These are phyloP conservation scores for Jamesozyma spencerorum DNA, from an alignment of 805 yeast species.

Conservation along the genomic window DNA sequence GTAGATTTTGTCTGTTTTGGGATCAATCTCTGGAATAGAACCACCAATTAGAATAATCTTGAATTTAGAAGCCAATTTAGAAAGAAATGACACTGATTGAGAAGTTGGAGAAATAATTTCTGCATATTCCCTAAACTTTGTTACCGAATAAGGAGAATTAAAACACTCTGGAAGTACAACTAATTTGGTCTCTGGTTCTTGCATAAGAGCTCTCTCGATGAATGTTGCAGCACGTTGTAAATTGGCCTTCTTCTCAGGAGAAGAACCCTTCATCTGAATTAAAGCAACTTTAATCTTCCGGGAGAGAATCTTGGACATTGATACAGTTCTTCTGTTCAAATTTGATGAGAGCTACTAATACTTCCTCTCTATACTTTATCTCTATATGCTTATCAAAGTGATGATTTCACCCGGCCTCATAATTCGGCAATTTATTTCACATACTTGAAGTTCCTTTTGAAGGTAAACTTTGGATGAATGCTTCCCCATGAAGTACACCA, in stretches of 20 bases:
- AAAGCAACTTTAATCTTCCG: conserved; percentile 70
- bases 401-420: no score
- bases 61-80: conserved; percentile 56
- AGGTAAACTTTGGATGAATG: no score
- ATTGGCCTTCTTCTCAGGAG: conserved; percentile 67
- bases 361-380: neutral
- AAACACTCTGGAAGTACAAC: conserved; percentile 92
- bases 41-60: conserved; percentile 75
- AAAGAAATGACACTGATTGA: conserved; percentile 47
- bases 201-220: conserved; percentile 50
- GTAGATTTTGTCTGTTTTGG: conserved; percentile 46
- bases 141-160: conserved; percentile 89
- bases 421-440: no score
- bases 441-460: no score
- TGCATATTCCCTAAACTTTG: conserved; percentile 78
- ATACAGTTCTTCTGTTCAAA: neutral
- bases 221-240: conserved; percentile 55
- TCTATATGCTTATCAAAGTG: no score
- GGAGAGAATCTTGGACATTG: conserved; percentile 14
- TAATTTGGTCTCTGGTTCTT: conserved; percentile 56
- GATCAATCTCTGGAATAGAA: conserved; percentile 74
- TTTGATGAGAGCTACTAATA: neutral
- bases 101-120: conserved; percentile 65
- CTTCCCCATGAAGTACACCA: no score
- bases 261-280: conserved; percentile 69